Base-by-base conservation (phyloP, 345 rosid genomes). In the Populus tremula region DNA sequence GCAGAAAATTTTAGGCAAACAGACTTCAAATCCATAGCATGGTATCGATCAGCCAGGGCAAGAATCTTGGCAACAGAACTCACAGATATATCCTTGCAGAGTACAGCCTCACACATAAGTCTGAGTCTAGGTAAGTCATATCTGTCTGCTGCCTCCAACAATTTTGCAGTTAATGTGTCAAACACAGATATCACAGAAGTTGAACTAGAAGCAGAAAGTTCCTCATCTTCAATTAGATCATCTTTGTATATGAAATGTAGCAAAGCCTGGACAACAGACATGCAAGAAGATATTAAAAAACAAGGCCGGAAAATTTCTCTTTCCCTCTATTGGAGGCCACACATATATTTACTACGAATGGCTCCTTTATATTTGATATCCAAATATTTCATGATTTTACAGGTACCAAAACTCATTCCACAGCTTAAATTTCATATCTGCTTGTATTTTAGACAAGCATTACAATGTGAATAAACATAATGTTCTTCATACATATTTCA, bases 1-100 rank as follows among this genome's bases (percentile, higher is more conserved):
- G 97, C 98, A 71, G 97, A 90, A 79, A 94, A 94, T 85, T 90
- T 93, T 71, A 94, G 85, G 85, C 97, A 94, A 65, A 93, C 84
- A 43, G 91, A 88, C 79, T 94, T 94, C 69, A 93, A 89, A 72
- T 94, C 93, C 76, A 79, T 79, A 68, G 98, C 97, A 87, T 84
- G 83, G 84, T 89, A 87, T 35, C 85, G 88, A 80, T 94, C 97
- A 27, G 97, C 97, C 47, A 91, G 92, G 43, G 97, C 95, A 73
- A 94, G 78, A 38, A 91, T 90, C 77, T 86, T 85, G 33, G 97
- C 88, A 61, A 93, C 98, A 3, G 95, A 83, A 65, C 88, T 86
- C 76, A 93, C 95, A 8, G 97, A 83, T 74, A 91, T 90, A 82
- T 86, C 90, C 84, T 94, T 89, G 90, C 98, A 94, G 80, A 94